A percentile compares a stretch with the other conserved stretches of the same genome.
These are phyloP conservation scores for Cladosporium sp. DNA, from an alignment of 2,329 filamentous ascomycete genomes.

Conservation along the genomic window DNA sequence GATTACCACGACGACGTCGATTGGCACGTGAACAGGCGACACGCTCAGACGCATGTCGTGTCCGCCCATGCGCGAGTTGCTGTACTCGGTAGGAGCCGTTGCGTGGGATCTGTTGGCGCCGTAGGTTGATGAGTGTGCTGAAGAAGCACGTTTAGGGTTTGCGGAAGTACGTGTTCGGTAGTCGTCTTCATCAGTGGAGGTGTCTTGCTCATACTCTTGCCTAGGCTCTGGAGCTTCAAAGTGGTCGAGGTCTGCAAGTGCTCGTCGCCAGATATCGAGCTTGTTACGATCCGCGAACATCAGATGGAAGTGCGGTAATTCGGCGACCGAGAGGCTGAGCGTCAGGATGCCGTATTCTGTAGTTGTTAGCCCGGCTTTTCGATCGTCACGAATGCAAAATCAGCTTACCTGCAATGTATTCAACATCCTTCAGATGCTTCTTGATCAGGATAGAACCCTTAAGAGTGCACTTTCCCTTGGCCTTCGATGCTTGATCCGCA, in stretches of 20 bases:
- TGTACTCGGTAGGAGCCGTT: conserved; percentile 90
- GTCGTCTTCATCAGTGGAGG: conserved; percentile 84
- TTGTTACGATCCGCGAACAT: conserved; percentile 80
- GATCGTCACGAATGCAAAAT: background rate
- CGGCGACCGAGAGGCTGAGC: conserved; percentile 81
- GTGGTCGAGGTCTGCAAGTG: conserved; percentile 74
- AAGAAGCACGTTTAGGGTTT: conserved; percentile 65
- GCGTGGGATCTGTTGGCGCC: conserved; percentile 77
- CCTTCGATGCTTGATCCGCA: conserved; percentile 31
- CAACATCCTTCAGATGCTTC: conserved; percentile 91
- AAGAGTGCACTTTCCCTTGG: conserved; percentile 73
- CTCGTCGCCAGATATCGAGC: conserved; percentile 85
- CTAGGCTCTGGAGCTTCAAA: conserved; percentile 57
- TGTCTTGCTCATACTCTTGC: conserved; percentile 75
- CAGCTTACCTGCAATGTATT: conserved; percentile 49
- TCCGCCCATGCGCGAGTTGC: conserved; percentile 53
- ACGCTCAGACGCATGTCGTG: conserved; percentile 44
- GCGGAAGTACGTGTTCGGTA: conserved; percentile 49
- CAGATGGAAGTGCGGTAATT: conserved; percentile 91
- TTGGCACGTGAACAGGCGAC: conserved; percentile 72
- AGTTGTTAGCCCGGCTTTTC: conserved; percentile 14
- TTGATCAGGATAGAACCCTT: conserved; percentile 98
- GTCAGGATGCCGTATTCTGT: conserved; percentile 80
- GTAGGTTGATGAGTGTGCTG: conserved; percentile 73
- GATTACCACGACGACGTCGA: conserved; percentile 94